Evolutionary conservation across 352 stramenopile genomes (phyloP), one percentile per base, ranked within the genome.

Genomic region (Elongisporangium prolatum): DNA sequence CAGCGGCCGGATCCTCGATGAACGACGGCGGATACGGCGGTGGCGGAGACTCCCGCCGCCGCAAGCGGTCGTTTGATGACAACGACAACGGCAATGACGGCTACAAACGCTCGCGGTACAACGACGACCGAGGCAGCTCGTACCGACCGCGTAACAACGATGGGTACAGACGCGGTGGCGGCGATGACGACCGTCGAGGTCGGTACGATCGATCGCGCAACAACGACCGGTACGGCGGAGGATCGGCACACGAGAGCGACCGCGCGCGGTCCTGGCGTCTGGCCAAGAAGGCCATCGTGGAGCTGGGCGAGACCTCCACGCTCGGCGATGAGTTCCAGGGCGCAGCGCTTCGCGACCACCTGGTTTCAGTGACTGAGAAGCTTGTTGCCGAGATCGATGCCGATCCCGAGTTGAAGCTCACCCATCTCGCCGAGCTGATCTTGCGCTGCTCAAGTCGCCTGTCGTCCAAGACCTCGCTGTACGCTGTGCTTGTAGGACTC

Each of bases 391-490:
- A 93, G 64, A 56, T 91, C 22, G 77, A 87, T 20, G 57, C 56
- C 3, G 79, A 82, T 53, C 77, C 72, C 21, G 69, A 86, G 34
- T 69, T 87, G 52, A 91, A 89, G 59, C 64, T 80, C 14, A 68
- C 67, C 24, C 76, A 88, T 50, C 60, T 91, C n/a, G 60, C 70
- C 4, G 64, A 69, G 47, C 67, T 91, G 7, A 62, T 88, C 48
- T 67, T 91, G 60, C 83, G 78, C 20, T 75, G 71, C 3, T 80
- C 67, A 0, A 60, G 72, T 13, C 77, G 75, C 4, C 54, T 91
- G 62, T 71, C 76, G 21, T 77, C 86, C 66, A 93, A 93, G 71
- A 91, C 81, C 18, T 65, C 75, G 57, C 66, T 88, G 34, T 89
- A 89, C 53, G 81, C 81, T 3, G 75, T 86, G 49, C 63, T 93